Percentiles rank a stretch among this genome's conserved stretches.
Conservation (phyloP, 192 early-diverging fungal species). For the Entophlyctis luteolus region DNA sequence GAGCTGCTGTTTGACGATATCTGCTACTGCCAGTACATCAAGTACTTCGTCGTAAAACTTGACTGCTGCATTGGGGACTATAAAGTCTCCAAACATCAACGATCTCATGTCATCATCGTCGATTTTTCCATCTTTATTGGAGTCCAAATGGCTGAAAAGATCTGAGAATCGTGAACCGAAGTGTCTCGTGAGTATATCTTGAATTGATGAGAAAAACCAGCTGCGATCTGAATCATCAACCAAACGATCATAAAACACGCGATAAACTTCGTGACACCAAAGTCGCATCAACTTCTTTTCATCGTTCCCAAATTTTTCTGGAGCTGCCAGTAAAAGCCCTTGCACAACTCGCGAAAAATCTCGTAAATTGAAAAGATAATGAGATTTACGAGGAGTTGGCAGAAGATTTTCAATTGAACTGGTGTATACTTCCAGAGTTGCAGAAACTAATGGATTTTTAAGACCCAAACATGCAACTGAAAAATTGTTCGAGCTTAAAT, state of each 20-base stretch:
- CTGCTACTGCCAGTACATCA: conserved; percentile 45
- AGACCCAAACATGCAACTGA: conserved; percentile 27
- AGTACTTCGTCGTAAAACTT: conserved; percentile 50
- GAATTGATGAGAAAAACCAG: conserved; percentile 52
- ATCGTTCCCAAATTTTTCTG: conserved; percentile 44
- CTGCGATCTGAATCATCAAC: conserved; percentile 53
- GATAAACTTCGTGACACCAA: conserved; percentile 55
- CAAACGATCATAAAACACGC: conserved; percentile 59
- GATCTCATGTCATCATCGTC: conserved; percentile 59
- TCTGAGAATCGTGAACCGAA: conserved; percentile 48
- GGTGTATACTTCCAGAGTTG: conserved; percentile 51
- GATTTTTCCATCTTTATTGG: conserved; percentile 51
- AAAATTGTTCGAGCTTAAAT: conserved; percentile 44
- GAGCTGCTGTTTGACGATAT: conserved; percentile 47
- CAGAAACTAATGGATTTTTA: conserved; percentile 39
- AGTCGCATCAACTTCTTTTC: conserved; percentile 48
- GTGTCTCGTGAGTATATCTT: conserved; percentile 40
- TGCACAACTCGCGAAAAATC: conserved; percentile 57
- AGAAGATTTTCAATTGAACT: conserved; percentile 51
- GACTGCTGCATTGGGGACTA: conserved; percentile 48
- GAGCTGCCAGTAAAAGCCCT: conserved; percentile 47
- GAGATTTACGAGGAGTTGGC: conserved; percentile 57
- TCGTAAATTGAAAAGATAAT: conserved; percentile 59
- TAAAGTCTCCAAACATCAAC: conserved; percentile 60
- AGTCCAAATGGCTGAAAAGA: conserved; percentile 47